These are phyloP conservation scores for Solanum corneliomulleri DNA, from an alignment of 257 asterid genomes.

Conservation along the genomic window DNA sequence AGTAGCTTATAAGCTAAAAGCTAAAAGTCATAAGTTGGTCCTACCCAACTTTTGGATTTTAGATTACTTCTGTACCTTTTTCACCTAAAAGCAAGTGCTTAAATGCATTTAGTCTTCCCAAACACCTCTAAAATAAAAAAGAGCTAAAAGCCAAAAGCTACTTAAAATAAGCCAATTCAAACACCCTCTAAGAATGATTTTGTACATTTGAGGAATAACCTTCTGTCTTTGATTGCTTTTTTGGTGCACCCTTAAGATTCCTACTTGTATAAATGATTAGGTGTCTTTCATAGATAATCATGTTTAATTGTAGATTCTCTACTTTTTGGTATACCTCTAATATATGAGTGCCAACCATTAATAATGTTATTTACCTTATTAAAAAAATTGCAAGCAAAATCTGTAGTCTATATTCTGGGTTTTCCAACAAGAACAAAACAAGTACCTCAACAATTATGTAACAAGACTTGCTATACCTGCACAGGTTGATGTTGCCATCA, in stretches of 20 bases:
- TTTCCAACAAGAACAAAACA: not conserved
- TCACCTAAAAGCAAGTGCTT: not conserved
- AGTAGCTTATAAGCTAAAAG: not conserved
- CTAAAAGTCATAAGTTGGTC: not conserved
- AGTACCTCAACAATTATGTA: not conserved
- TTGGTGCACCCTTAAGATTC: not conserved
- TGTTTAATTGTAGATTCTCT: not conserved
- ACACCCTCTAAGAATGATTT: not conserved
- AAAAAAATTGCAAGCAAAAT: not conserved
- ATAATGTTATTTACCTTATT: not conserved
- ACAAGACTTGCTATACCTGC: slow-evolving; percentile 1
- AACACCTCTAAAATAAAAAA: not conserved
- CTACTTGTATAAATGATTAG: not conserved
- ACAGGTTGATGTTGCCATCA: slow-evolving; percentile 90
- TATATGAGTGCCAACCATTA: not conserved
- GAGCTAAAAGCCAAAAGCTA: not conserved
- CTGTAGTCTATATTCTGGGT: not conserved
- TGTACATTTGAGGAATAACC: not conserved
- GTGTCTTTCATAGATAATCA: not conserved
- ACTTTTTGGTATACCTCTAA: not conserved
- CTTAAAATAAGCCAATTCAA: no score
- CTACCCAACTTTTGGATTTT: not conserved
- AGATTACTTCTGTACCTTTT: not conserved
- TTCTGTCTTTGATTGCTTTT: not conserved
- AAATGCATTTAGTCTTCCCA: not conserved